Base-by-base conservation (phyloP, 768 basidiomycete genomes). In the Pleurotus tuber-regium region DNA sequence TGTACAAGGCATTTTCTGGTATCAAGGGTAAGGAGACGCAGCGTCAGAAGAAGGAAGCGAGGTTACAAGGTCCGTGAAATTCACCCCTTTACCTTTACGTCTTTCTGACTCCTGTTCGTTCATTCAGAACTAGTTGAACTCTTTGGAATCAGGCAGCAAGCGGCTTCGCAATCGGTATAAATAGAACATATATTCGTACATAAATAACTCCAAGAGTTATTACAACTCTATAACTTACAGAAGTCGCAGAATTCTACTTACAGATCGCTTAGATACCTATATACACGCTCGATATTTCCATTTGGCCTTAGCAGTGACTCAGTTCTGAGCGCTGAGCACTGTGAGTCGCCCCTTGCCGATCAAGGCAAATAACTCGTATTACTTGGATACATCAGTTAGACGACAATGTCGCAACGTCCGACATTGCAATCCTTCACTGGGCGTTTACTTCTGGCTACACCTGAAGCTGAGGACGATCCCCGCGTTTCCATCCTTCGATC, bases 1-100 rank as follows among this genome's bases (percentile, higher is more conserved):
- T 25, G 33, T 41, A 42, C 26, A 52, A 93, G 89, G 92, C 92
- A 0, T 94, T 94, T 66, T 87, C 89, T 29, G 92, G 89, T 0
- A 88, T 84, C 61, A 86, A 86, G 59, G 77, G 76, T 35, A 85
- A 75, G 7, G 91, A 93, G 61, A 89, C 85, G 0, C 81, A 78
- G 50, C 79, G 84, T 28, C 82, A 89, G 58, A 88, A 83, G 68
- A 84, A 82, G 62, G 86, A 93, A 66, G 89, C 91, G 2, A 78
- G 89, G 54, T 68, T 92, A 35, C 87, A 92, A 77, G 91, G 91
- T 84, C 51, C 47, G 69, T 60, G n/a, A n/a, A n/a, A n/a, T n/a
- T n/a, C n/a, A 21, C 21, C 31, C 23, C 7, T 38, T 42, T 35
- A 51, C 3, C 14, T 33, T 36, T 46, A 2, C 8, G 14, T 48